Conservation (phyloP, 78 protist species). For the Andalucia godoyi region DNA sequence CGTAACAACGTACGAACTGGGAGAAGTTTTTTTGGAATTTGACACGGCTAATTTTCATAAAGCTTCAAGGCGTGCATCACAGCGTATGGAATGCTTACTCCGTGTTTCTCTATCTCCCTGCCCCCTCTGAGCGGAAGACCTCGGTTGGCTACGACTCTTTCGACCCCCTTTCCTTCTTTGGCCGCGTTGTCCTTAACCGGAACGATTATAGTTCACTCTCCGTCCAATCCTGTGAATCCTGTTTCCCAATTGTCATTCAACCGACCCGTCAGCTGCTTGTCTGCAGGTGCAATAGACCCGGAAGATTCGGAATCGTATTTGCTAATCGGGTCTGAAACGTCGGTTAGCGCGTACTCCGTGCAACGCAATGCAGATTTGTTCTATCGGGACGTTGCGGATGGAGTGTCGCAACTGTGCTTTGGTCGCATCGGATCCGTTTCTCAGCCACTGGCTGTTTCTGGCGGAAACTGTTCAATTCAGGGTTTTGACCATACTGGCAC, state of each 20-base stretch:
- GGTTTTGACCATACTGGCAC: slow-evolving; percentile 26
- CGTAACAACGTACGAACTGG: too few relatives aligned
- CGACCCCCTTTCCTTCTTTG: too few relatives aligned
- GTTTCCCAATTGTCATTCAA: slow-evolving; percentile 13
- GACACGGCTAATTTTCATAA: too few relatives aligned
- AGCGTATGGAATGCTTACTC: too few relatives aligned
- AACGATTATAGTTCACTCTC: too few relatives aligned
- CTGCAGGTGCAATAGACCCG: background rate
- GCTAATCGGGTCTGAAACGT: slow-evolving; percentile 32
- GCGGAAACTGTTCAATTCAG: slow-evolving; percentile 49
- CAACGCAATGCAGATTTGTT: slow-evolving; percentile 24
- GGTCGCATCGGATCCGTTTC: background rate
- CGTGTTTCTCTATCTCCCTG: too few relatives aligned
- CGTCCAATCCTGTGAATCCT: too few relatives aligned
- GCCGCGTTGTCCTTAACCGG: too few relatives aligned
- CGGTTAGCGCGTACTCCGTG: slow-evolving; percentile 23
- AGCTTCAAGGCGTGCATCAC: too few relatives aligned
- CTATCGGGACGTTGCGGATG: slow-evolving; percentile 38
- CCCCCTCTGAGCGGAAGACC: too few relatives aligned
- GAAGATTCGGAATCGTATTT: slow-evolving; percentile 4
- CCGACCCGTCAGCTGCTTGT: slow-evolving; percentile 3
- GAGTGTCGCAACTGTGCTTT: background rate
- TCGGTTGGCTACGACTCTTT: too few relatives aligned
- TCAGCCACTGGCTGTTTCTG: slow-evolving; percentile 14
- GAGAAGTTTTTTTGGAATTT: too few relatives aligned